These are phyloP conservation scores for Cydonia oblonga DNA, from an alignment of 331 rosid species.

Conservation along the genomic window DNA sequence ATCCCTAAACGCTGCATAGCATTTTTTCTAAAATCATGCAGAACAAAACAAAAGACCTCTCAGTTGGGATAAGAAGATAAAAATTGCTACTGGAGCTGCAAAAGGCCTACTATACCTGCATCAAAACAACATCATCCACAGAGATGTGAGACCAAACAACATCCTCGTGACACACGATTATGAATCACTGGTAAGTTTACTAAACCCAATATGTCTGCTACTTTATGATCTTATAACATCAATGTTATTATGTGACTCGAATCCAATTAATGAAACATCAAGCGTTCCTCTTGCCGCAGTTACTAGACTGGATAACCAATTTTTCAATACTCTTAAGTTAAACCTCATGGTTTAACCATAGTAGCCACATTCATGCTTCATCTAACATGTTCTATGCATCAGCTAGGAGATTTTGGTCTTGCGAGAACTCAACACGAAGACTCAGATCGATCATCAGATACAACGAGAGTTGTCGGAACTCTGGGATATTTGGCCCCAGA, in stretches of 20 bases:
- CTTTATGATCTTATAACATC: background rate
- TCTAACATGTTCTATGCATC: conserved; percentile 14
- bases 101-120: conserved; percentile 58
- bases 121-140: conserved; percentile 51
- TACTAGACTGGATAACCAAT: background rate
- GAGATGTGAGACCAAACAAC: conserved; percentile 73
- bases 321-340: no score
- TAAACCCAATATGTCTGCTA: background rate
- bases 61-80: conserved; percentile 55
- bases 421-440: conserved; percentile 43
- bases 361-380: background rate
- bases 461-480: conserved; percentile 58
- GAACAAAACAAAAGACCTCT: conserved; percentile 34
- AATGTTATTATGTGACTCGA: background rate
- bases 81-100: conserved; percentile 59
- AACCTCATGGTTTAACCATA: no score
- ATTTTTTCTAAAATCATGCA: conserved; percentile 21
- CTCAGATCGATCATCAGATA: conserved; percentile 30
- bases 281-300: background rate
- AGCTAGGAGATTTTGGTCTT: conserved; percentile 81
- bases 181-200: conserved; percentile 46
- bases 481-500: conserved; percentile 83
- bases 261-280: background rate
- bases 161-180: conserved; percentile 67
- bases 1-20: background rate